A percentile compares a stretch with the other conserved stretches of the same genome.
Conservation (phyloP, 768 basidiomycete species). For the Phylloporus arenicola region DNA sequence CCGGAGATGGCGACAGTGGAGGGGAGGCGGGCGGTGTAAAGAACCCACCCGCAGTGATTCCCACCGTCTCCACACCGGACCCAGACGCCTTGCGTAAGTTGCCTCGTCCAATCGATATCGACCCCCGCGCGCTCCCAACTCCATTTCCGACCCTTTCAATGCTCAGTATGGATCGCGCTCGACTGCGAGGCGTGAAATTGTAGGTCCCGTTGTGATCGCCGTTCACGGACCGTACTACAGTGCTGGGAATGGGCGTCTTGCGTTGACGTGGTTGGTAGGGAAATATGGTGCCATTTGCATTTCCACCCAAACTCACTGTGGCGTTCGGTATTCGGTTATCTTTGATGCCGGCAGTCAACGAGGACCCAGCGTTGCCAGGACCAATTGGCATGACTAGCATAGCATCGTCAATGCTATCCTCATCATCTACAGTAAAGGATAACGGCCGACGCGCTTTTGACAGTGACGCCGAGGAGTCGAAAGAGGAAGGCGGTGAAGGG, state of each 20-base stretch:
- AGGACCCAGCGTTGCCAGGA: conserved; percentile 25
- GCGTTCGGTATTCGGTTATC: conserved; percentile 10
- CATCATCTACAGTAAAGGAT: conserved; percentile 43
- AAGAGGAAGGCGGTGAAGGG: conserved; percentile 24
- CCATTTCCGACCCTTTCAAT: conserved; percentile 42
- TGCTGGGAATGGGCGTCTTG: conserved; percentile 23
- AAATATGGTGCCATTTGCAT: conserved; percentile 3
- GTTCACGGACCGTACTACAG: conserved; percentile 33
- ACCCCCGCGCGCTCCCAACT: conserved; percentile 41
- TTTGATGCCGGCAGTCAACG: conserved; percentile 7
- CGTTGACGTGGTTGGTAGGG: conserved; percentile 41
- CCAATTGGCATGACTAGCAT: conserved; percentile 72
- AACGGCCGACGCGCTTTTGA: conserved; percentile 18
- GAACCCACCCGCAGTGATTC: conserved; percentile 74
- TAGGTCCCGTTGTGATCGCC: conserved; percentile 25
- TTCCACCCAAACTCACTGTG: conserved; percentile 25
- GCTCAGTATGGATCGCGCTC: conserved; percentile 56
- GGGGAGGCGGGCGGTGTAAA: conserved; percentile 51
- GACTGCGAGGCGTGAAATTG: conserved; percentile 35
- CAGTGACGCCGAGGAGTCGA: conserved; percentile 19
- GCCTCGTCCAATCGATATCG: conserved; percentile 62
- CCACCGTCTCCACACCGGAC: conserved; percentile 69
- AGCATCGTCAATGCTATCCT: conserved; percentile 72
- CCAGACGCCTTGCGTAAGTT: conserved; percentile 59
- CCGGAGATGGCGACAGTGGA: conserved; percentile 16